A percentile compares a stretch with the other conserved stretches of the same genome.
Evolutionary conservation across 2,329 filamentous ascomycete species (phyloP).

Genomic region (Tolypocladium tropicale): DNA sequence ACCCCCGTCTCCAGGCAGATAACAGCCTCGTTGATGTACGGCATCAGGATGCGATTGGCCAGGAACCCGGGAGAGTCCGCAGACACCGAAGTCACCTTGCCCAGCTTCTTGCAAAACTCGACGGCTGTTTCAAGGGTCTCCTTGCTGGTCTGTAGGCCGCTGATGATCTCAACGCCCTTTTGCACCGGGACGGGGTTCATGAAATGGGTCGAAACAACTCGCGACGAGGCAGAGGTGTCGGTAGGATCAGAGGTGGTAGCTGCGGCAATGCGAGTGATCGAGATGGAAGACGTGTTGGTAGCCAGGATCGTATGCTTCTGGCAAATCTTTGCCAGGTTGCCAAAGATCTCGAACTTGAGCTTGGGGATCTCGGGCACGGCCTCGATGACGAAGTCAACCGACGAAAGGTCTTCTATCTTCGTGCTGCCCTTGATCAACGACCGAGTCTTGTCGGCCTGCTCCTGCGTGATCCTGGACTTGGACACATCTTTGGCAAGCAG

Average conservation of each 20-base stretch:
- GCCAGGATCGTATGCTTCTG: conserved; percentile 81
- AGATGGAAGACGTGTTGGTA: conserved; percentile 98
- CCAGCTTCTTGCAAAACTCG: conserved; percentile 82
- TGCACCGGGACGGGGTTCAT: conserved; percentile 98
- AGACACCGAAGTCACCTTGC: conserved; percentile 80
- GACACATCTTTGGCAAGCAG: conserved; percentile 85
- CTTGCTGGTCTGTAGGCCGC: conserved; percentile 80
- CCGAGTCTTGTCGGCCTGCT: conserved; percentile 65
- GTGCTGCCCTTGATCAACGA: conserved; percentile 60
- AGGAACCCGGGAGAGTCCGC: conserved; percentile 90
- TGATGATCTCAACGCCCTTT: conserved; percentile 96
- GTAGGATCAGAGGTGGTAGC: conserved; percentile 69
- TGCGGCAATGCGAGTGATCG: conserved; percentile 90
- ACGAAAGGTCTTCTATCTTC: conserved; percentile 63
- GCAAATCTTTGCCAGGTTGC: conserved; percentile 69
- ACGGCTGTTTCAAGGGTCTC: conserved; percentile 74
- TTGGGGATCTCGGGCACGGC: conserved; percentile 86
- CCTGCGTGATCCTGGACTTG: conserved; percentile 76
- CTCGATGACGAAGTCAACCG: conserved; percentile 96
- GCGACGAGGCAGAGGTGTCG: conserved; percentile 70
- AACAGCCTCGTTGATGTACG: conserved; percentile 97
- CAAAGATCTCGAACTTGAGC: conserved; percentile 83
- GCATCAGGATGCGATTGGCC: conserved; percentile 95
- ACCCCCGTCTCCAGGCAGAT: conserved; percentile 93
- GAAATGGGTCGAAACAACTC: conserved; percentile 93